Conservation (phyloP, 2,329 filamentous ascomycete species). For the Penicillium occitanis region DNA sequence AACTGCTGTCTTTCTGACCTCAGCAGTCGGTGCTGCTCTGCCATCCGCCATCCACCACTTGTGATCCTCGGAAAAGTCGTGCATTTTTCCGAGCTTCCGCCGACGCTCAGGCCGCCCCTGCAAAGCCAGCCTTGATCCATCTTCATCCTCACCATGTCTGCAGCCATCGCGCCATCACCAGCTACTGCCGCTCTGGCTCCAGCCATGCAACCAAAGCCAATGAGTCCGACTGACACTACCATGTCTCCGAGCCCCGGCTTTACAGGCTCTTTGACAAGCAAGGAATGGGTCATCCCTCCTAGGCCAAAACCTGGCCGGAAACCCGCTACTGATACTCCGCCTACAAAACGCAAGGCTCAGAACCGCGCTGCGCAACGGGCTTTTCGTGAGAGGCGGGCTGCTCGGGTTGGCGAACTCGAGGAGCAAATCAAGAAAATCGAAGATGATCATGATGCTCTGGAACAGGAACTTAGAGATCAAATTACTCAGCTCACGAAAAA, state of each 20-base stretch:
- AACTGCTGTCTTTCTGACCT: background rate
- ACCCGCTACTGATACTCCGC: slow-evolving; percentile 87
- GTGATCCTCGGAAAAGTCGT: background rate
- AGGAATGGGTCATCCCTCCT: slow-evolving; percentile 82
- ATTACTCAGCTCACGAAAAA: slow-evolving; percentile 61
- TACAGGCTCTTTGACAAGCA: slow-evolving; percentile 65
- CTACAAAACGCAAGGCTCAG: slow-evolving; percentile 90
- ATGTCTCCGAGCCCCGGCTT: slow-evolving; percentile 38
- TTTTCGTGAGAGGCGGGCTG: slow-evolving; percentile 83
- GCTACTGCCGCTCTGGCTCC: slow-evolving; percentile 29
- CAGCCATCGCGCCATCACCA: slow-evolving; percentile 10
- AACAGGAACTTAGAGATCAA: slow-evolving; percentile 55
- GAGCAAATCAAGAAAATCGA: slow-evolving; percentile 52
- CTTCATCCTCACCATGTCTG: slow-evolving; percentile 12
- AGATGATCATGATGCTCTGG: slow-evolving; percentile 46
- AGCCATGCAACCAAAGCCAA: slow-evolving; percentile 34
- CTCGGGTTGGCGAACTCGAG: slow-evolving; percentile 70
- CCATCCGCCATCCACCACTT: background rate
- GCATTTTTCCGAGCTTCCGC: slow-evolving; percentile 8
- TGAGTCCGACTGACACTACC: background rate
- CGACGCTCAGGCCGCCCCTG: slow-evolving; percentile 2
- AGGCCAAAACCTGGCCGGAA: slow-evolving; percentile 89
- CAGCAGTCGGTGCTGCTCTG: background rate
- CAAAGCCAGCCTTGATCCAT: background rate
- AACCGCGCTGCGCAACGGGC: slow-evolving; percentile 89